phyloP scores from a whole-genome alignment of 148 eudicot genomes.

The Chenopodium album region DNA sequence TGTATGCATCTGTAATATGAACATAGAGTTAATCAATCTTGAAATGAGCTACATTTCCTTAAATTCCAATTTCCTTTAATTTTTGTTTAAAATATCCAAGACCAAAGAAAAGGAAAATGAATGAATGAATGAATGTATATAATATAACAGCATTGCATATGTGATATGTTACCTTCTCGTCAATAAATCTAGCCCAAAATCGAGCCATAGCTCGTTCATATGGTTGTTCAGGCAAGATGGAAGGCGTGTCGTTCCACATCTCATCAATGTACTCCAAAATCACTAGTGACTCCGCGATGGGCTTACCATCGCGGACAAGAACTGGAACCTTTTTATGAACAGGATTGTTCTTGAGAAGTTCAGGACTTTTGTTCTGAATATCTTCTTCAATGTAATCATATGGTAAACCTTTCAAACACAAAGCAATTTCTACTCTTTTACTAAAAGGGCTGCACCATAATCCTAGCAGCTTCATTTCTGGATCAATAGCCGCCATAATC shows the following conservation, averaged over 20 bases:
- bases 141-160: too few relatives aligned
- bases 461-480: constrained; percentile 34
- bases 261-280: constrained; percentile 43
- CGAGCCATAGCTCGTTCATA: constrained; percentile 37
- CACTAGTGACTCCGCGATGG: constrained; percentile 33
- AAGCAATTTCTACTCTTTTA: constrained; percentile 35
- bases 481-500: constrained; percentile 3
- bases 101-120: background rate
- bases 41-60: background rate
- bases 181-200: constrained; percentile 35
- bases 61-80: background rate
- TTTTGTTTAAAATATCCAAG: background rate
- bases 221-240: constrained; percentile 30
- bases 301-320: constrained; percentile 27
- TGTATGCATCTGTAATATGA: background rate
- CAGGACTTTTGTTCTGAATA: constrained; percentile 33
- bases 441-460: constrained; percentile 40
- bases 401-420: constrained; percentile 32
- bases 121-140: too few relatives aligned
- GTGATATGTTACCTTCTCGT: constrained; percentile 28
- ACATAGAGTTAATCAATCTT: background rate
- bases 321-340: constrained; percentile 39
- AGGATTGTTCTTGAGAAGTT: constrained; percentile 36
- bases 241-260: constrained; percentile 26
- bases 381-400: constrained; percentile 42